Base-by-base conservation (phyloP, 768 basidiomycete species). In the Pleurotus pulmonarius region DNA sequence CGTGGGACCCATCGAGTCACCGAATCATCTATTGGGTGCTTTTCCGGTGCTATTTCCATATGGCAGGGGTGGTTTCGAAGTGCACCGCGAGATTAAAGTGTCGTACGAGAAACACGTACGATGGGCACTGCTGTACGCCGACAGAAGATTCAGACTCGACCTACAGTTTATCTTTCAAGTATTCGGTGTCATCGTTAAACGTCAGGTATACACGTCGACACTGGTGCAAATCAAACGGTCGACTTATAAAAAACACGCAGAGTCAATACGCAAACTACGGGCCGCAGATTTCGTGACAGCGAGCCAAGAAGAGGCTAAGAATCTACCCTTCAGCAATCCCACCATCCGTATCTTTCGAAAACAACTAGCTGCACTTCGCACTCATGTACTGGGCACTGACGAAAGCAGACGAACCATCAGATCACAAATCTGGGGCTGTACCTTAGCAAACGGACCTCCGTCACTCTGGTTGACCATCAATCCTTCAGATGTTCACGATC, bases 391-490 rank as follows among this genome's bases (percentile, higher is more conserved):
- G 11, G 68, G 69, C 0, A 62, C 71, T 0, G 64, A 74, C 43
- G 61, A 69, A 40, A 49, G 56, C 0, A 29, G 60, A n/a, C 46
- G 55, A 3, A 41, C 40, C 1, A 13, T 66, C 2, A 59, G 69
- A 0, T 63, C 61, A 5, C 55, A 73, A 44, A 70, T 76, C 1
- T 74, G 74, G 72, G 62, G 65, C n/a, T 75, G 67, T 0, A 49
- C 61, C 0, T 40, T 72, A 0, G 15, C 29, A 3, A 16, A 59
- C 78, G 76, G 76, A n/a, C n/a, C n/a, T n/a, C n/a, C n/a, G n/a
- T n/a, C n/a, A n/a, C n/a, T n/a, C n/a, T n/a, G n/a, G n/a, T 58
- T 77, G 0, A 79, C 75, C 0, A 73, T 79, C 2, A 79, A 78
- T 57, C 75, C 72, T 1, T 55, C 56, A 0, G 75, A 80, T 58